Base-by-base conservation (phyloP, 805 yeast genomes). In the Schwanniomyces yamadae region DNA sequence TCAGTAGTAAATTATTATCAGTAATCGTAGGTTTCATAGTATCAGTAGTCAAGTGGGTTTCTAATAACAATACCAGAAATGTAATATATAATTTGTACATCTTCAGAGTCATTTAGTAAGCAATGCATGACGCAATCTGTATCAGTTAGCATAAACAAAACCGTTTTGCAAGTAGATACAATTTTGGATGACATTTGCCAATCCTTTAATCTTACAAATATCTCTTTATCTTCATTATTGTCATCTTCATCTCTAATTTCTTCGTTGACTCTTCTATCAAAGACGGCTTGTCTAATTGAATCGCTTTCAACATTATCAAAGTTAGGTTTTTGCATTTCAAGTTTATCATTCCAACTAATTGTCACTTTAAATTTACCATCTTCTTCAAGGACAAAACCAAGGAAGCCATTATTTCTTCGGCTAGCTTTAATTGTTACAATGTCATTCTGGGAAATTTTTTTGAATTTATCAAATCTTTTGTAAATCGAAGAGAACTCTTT, bases 131-230 rank as follows among this genome's bases (percentile, higher is more conserved):
- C 79, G 39, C 84, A 73, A 37, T 77, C 77, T 27, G 69, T 64
- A 15, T 78, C 73, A 6, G 80, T 68, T 17, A 85, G 63, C 22
- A 81, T 71, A 27, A 85, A 53, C 6, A 82, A 72, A 33, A 81
- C 75, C 5, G 78, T 77, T 38, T 77, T 76, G 51, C 87, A 80
- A 2, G 74, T 63, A 19, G 78, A 79, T 32, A 82, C 77, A 23
- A 84, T 66, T 49, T 66, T 74, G 4, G 80, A 66, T 1, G 86
- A 84, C 41, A 78, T 60, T 48, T 70, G 78, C 91, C 91, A 84
- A 53, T 83, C 87, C 47, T 66, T 75, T 16, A 78, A 59, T 46
- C 69, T 70, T 19, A 84, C 75, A 18, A 69, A 59, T 2, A 83
- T 71, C 25, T 69, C 77, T 37, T 59, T 57, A 12, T 66, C 73